Percentiles rank a stretch among this genome's conserved stretches.
These are phyloP conservation scores for Kurtzmaniella quercitrusa DNA, from an alignment of 1,139 yeast genomes.

Conservation along the genomic window DNA sequence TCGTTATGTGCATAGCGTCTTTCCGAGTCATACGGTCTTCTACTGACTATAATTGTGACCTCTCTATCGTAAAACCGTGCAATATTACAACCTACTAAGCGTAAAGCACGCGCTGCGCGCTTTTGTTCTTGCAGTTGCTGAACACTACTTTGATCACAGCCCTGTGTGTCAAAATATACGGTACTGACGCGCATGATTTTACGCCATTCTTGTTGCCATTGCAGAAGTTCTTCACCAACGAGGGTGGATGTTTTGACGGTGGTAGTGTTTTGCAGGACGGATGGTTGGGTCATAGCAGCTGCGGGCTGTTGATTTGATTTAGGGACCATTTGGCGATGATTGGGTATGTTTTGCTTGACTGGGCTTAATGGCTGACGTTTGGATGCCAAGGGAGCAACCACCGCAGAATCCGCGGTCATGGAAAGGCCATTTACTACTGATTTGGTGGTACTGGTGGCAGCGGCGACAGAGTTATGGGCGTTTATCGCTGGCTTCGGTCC, in stretches of 20 bases:
- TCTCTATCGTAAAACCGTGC: conserved; percentile 73
- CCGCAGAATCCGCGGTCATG: background rate
- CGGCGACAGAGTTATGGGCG: conserved; percentile 1
- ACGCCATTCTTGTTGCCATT: conserved; percentile 85
- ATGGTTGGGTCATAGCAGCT: no score
- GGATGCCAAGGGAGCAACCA: background rate
- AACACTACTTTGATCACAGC: conserved; percentile 42
- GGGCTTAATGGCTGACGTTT: background rate
- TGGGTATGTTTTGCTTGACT: background rate
- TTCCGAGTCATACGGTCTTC: conserved; percentile 30
- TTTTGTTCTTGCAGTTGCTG: conserved; percentile 46
- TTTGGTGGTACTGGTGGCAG: conserved; percentile 3
- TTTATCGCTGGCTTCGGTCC: conserved; percentile 6
- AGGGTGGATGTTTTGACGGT: conserved; percentile 20
- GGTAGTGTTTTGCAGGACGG: conserved; percentile 5
- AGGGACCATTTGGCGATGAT: background rate
- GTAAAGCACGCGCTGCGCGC: conserved; percentile 51
- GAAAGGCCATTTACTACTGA: background rate
- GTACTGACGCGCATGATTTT: conserved; percentile 68
- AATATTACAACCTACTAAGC: conserved; percentile 59
- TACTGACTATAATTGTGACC: conserved; percentile 82
- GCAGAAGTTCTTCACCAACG: conserved; percentile 50
- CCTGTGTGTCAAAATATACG: conserved; percentile 78
- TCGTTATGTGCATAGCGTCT: conserved; percentile 46
- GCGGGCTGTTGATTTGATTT: background rate